A percentile compares a stretch with the other conserved stretches of the same genome.
phyloP scores from a whole-genome alignment of 495 filamentous ascomycete genomes.

The Aspergillus campestris region DNA sequence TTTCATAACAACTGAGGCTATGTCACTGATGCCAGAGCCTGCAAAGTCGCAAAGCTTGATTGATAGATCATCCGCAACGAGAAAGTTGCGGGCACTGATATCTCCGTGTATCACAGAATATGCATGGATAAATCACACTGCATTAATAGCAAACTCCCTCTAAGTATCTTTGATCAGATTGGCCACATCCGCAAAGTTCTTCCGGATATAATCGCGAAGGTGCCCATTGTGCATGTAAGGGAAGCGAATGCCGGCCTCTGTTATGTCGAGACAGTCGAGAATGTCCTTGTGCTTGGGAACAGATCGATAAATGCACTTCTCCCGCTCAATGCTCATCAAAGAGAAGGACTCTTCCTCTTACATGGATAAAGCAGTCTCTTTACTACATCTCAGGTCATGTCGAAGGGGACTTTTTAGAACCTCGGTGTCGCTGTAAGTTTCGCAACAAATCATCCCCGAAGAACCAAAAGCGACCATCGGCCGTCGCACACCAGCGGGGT shows the following conservation, averaged over 20 bases:
- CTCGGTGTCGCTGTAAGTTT: no score
- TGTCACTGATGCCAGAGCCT: constrained; percentile 7
- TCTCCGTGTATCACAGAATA: constrained; percentile 21
- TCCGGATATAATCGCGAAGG: constrained; percentile 8
- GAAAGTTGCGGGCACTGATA: constrained; percentile 23
- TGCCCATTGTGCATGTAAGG: constrained; percentile 6
- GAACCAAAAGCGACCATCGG: no score
- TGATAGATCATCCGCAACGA: constrained; percentile 20
- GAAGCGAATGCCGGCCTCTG: constrained; percentile 5
- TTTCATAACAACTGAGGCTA: constrained; percentile 4
- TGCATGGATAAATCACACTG: constrained; percentile 15
- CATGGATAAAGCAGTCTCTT: neutral
- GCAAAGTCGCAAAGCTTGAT: constrained; percentile 24
- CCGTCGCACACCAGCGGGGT: no score
- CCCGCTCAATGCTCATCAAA: constrained; percentile 3
- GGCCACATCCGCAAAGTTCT: neutral
- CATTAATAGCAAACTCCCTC: constrained; percentile 20
- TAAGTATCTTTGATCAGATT: constrained; percentile 12
- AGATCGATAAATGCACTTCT: constrained; percentile 8
- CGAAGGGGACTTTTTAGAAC: no score
- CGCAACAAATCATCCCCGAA: no score
- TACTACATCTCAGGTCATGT: no score
- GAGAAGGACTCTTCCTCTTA: constrained; percentile 3
- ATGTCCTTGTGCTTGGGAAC: constrained; percentile 8
- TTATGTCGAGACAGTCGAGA: constrained; percentile 12